Base-by-base conservation (phyloP, 768 basidiomycete species). In the Omphalotus guepiniiformis region DNA sequence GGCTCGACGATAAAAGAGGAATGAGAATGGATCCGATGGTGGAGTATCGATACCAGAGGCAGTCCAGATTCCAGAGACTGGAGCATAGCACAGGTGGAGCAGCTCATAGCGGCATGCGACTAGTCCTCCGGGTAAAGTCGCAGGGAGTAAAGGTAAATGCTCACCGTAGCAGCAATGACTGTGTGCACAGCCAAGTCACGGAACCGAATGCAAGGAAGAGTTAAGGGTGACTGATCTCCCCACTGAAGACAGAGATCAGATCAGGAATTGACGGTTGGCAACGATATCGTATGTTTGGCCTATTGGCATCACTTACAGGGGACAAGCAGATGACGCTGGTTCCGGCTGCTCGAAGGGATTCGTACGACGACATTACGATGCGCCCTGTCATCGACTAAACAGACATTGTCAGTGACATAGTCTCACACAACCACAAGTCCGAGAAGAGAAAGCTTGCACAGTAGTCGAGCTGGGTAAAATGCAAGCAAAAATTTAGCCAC, bases 191-290 rank as follows among this genome's bases (percentile, higher is more conserved):
- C 79, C 16, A 84, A 65, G 60, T 82, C 80, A 28, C 80, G 65
- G 58, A 84, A 81, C 3, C 82, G 71, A 36, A 84, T 77, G 60
- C 81, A 82, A 12, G 82, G 81, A 18, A 84, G 70, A 18, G 80
- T 66, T 3, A 83, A 60, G 13, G 82, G 81, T 11, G 77, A 80
- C 3, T 79, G 82, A 55, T 83, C 80, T 1, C 80, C 79, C 80
- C 81, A 82, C 76, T 82, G 52, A 35, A 18, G 21, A 53, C 3
- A 22, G 27, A 34, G 27, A 39, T 30, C 13, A 32, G 37, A 23
- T 21, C 43, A 53, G 42, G 32, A 37, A 36, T 21, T 27, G 7
- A n/a, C n/a, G n/a, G n/a, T n/a, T n/a, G n/a, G n/a, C n/a, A n/a
- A n/a, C n/a, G n/a, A n/a, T n/a, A n/a, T n/a, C n/a, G n/a, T n/a